A percentile compares a stretch with the other conserved stretches of the same genome.
phyloP scores from a whole-genome alignment of 2,329 filamentous ascomycete genomes.

The Talaromyces sp. region DNA sequence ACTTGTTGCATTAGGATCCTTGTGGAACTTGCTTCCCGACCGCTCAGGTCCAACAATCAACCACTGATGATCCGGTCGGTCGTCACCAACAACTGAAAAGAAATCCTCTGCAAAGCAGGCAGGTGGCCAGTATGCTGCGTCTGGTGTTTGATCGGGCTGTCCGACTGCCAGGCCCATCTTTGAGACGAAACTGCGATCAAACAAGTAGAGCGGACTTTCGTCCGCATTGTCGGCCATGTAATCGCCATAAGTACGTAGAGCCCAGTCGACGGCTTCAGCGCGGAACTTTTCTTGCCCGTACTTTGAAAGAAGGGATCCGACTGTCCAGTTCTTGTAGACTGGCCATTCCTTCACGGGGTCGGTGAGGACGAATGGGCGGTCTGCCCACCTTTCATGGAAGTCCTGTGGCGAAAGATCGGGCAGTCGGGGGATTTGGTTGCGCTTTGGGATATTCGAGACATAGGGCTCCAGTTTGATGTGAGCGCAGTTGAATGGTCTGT shows the following conservation, averaged over 20 bases:
- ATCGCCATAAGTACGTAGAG: conserved; percentile 73
- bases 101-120: conserved; percentile 84
- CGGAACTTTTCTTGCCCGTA: conserved; percentile 74
- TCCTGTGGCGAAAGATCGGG: conserved; percentile 69
- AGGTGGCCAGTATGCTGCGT: conserved; percentile 74
- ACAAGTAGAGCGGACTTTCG: conserved; percentile 90
- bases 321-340: conserved; percentile 72
- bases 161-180: conserved; percentile 78
- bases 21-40: conserved; percentile 94
- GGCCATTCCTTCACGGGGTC: conserved; percentile 81
- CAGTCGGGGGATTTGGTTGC: conserved; percentile 74
- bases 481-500: conserved; percentile 87
- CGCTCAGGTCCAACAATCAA: conserved; percentile 85
- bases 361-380: conserved; percentile 84
- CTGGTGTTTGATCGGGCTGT: conserved; percentile 37
- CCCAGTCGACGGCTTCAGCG: conserved; percentile 93
- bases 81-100: conserved; percentile 74
- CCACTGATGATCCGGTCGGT: conserved; percentile 88
- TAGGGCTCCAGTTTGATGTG: conserved; percentile 71
- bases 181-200: conserved; percentile 82
- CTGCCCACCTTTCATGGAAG: conserved; percentile 75
- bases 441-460: conserved; percentile 68
- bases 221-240: conserved; percentile 82
- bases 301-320: conserved; percentile 64
- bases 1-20: conserved; percentile 69